Evolutionary conservation across 139 green algal species (phyloP).

Genomic region (Chloropicon primus): DNA sequence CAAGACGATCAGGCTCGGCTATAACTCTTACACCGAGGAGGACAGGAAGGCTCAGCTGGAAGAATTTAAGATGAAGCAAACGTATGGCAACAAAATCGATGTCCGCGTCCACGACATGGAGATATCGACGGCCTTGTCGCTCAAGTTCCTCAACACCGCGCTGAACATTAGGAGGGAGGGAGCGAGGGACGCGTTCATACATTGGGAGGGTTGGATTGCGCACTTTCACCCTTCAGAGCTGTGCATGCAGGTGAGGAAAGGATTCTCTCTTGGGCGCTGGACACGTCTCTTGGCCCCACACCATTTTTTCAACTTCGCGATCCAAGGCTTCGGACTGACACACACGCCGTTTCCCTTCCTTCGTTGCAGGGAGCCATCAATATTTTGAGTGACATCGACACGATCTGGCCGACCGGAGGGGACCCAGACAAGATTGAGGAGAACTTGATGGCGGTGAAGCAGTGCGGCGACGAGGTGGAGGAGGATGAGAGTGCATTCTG

Average conservation of each 20-base stretch:
- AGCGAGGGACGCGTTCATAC: not conserved
- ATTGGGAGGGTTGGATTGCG: not conserved
- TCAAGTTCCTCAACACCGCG: not conserved
- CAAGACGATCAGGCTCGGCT: not conserved
- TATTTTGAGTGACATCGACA: not conserved
- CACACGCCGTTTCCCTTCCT: no score
- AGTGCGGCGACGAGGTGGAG: not conserved
- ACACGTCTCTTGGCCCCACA: no score
- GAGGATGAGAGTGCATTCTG: not conserved
- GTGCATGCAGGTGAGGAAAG: no score
- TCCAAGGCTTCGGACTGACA: no score
- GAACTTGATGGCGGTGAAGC: not conserved
- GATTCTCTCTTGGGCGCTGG: no score
- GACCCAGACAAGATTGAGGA: not conserved
- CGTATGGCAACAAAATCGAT: no score
- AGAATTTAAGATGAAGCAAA: not conserved
- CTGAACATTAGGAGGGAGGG: not conserved
- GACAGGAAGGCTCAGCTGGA: not conserved
- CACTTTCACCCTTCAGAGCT: not conserved
- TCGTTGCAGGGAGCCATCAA: not conserved
- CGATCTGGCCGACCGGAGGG: not conserved
- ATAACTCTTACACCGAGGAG: not conserved
- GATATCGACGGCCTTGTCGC: not conserved
- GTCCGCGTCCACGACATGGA: not conserved
- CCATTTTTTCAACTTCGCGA: no score